Percentiles rank a stretch among this genome's conserved stretches.
phyloP scores from a whole-genome alignment of 495 filamentous ascomycete species.

The Penicillium lagena region DNA sequence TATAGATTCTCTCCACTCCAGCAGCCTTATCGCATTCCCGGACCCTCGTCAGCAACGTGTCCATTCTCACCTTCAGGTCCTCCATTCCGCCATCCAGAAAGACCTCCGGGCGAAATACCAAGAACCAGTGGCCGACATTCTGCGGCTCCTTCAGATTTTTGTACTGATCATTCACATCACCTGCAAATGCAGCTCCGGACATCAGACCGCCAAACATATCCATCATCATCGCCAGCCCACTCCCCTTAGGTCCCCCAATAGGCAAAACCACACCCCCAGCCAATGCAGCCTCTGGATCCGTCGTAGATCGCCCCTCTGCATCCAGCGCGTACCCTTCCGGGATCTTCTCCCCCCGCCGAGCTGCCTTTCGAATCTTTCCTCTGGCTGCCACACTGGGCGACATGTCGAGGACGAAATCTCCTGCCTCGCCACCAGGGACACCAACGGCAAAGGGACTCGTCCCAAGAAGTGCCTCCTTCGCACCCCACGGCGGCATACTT shows the following conservation, averaged over 20 bases:
- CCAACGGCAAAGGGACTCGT: slow-evolving; percentile 19
- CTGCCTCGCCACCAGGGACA: slow-evolving; percentile 2
- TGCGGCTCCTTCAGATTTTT: slow-evolving; percentile 11
- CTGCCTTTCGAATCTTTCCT: slow-evolving; percentile 22
- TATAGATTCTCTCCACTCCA: neutral
- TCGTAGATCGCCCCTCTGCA: slow-evolving; percentile 15
- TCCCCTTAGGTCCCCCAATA: slow-evolving; percentile 27
- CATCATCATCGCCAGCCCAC: slow-evolving; percentile 26
- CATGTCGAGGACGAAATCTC: slow-evolving; percentile 13
- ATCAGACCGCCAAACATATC: slow-evolving; percentile 23
- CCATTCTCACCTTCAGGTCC: slow-evolving; percentile 15
- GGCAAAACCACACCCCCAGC: slow-evolving; percentile 15
- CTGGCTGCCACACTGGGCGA: slow-evolving; percentile 8
- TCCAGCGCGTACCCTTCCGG: slow-evolving; percentile 24
- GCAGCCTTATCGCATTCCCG: neutral
- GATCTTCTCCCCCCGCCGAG: slow-evolving; percentile 21
- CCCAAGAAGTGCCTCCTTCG: slow-evolving; percentile 16
- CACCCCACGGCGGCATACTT: slow-evolving; percentile 21
- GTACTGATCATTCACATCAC: slow-evolving; percentile 20
- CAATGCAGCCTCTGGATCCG: slow-evolving; percentile 17
- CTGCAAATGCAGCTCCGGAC: slow-evolving; percentile 21
- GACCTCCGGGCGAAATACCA: slow-evolving; percentile 22
- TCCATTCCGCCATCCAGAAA: slow-evolving; percentile 12
- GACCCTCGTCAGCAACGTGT: slow-evolving; percentile 8
- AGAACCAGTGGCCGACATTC: slow-evolving; percentile 24